Base-by-base conservation (phyloP, 768 basidiomycete genomes). In the Nevesoporus exiguus region DNA sequence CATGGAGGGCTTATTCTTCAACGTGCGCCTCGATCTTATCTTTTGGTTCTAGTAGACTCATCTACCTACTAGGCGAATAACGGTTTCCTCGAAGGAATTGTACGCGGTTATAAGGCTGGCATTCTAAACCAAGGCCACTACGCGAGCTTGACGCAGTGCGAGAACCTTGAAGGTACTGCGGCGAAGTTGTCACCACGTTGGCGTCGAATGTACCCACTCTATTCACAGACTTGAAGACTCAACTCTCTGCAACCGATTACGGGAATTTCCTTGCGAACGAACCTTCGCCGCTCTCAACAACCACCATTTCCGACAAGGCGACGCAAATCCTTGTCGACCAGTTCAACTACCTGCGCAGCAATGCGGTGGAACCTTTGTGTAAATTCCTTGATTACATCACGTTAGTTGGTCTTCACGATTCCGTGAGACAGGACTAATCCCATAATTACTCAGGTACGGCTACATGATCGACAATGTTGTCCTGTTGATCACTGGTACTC, bases 381-480 rank as follows among this genome's bases (percentile, higher is more conserved):
- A 96, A 87, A 64, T 98, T 99, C 70, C 77, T 99, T 56, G 97
- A 98, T 65, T 99, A 98, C 71, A 91, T 99, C 74, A 98, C 95
- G 90, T 98, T 73, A 61, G 91, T 80, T 17, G 24, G 57, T 19
- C 29, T 52, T 31, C 50, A 34, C 46, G 34, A 34, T 54, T 51
- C 24, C 46, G 49, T 30, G 40, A 6, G 29, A 27, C 47, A 30
- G 7, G 43, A 33, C 47, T 60, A 48, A 59, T 54, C 43, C 30
- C 41, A 34, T 40, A 27, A 25, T 49, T 43, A 53, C 37, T 50
- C 71, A 97, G 94, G 42, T 97, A 97, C 70, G 93, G 85, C 29
- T 99, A 98, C 74, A 99, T 99, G 97, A 98, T 99, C 67, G 97
- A 99, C 82, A 99, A 99, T 70, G 90, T 99, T 65, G 87, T 99